phyloP scores from a whole-genome alignment of 1,284 basidiomycete species.

The Sutorius eximius region DNA sequence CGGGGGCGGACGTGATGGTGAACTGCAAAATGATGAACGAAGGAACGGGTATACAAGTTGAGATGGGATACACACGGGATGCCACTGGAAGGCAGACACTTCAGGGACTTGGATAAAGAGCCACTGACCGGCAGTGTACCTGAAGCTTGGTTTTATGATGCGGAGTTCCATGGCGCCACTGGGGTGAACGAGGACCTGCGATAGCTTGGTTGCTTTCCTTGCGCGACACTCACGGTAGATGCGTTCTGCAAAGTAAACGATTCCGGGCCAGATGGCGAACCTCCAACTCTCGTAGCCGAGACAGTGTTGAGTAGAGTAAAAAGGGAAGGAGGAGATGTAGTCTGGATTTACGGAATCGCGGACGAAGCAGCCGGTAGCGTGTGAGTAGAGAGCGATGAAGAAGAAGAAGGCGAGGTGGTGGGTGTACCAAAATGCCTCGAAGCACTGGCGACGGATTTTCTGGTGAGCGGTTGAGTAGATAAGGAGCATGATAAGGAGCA shows the following conservation, averaged over 20 bases:
- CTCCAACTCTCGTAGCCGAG: conserved; percentile 86
- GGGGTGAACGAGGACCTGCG: conserved; percentile 79
- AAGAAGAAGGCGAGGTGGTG: conserved; percentile 92
- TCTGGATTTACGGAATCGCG: conserved; percentile 75
- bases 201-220: conserved; percentile 70
- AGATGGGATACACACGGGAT: conserved; percentile 60
- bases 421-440: conserved; percentile 93
- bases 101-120: conserved; percentile 86
- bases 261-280: conserved; percentile 84
- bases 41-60: not conserved
- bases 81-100: conserved; percentile 83
- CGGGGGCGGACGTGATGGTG: conserved; percentile 90
- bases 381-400: conserved; percentile 83
- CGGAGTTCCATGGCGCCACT: conserved; percentile 88
- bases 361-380: conserved; percentile 91
- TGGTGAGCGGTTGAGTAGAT: conserved; percentile 84
- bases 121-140: conserved; percentile 90
- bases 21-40: conserved; percentile 49
- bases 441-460: conserved; percentile 82
- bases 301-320: conserved; percentile 80
- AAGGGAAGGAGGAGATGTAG: conserved; percentile 69
- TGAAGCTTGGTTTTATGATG: conserved; percentile 85
- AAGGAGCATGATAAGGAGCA: conserved; percentile 85
- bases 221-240: conserved; percentile 78
- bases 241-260: conserved; percentile 84